Percentiles rank a stretch among this genome's conserved stretches.
These are phyloP conservation scores for Neurospora sp. DNA, from an alignment of 495 filamentous ascomycete species.

Conservation along the genomic window DNA sequence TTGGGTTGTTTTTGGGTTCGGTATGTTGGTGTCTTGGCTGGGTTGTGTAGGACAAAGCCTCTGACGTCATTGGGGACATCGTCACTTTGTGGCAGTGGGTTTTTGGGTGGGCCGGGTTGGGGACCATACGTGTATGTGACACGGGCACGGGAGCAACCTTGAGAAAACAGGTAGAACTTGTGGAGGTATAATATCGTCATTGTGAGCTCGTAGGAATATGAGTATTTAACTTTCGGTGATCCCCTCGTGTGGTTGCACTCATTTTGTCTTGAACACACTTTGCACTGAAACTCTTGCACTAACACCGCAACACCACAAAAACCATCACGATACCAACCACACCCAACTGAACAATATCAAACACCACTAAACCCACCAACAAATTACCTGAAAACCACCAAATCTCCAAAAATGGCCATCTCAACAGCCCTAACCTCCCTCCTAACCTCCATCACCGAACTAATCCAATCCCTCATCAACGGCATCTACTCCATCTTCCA, in stretches of 20 bases:
- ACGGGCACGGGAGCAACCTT: too few species aligned
- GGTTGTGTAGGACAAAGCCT: background rate
- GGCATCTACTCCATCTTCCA: constrained; percentile 19
- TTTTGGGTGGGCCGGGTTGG: too few species aligned
- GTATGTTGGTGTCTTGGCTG: background rate
- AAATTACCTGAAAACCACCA: background rate
- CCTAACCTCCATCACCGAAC: constrained; percentile 23
- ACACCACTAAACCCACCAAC: background rate
- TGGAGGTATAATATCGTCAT: background rate
- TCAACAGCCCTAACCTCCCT: constrained; percentile 22
- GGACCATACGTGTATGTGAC: background rate
- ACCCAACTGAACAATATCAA: too few species aligned
- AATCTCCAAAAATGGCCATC: constrained; percentile 19
- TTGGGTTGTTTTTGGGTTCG: background rate
- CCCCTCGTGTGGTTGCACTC: background rate
- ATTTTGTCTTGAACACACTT: background rate
- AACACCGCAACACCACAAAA: background rate
- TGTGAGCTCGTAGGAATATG: background rate
- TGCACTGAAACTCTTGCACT: background rate
- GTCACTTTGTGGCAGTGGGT: background rate
- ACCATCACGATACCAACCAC: background rate
- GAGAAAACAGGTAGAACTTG: background rate
- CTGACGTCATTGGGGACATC: background rate
- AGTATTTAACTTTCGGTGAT: background rate
- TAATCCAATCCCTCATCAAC: constrained; percentile 20